Conservation (phyloP, 164 flowering plant genomes). For the Hamamelis virginiana region DNA sequence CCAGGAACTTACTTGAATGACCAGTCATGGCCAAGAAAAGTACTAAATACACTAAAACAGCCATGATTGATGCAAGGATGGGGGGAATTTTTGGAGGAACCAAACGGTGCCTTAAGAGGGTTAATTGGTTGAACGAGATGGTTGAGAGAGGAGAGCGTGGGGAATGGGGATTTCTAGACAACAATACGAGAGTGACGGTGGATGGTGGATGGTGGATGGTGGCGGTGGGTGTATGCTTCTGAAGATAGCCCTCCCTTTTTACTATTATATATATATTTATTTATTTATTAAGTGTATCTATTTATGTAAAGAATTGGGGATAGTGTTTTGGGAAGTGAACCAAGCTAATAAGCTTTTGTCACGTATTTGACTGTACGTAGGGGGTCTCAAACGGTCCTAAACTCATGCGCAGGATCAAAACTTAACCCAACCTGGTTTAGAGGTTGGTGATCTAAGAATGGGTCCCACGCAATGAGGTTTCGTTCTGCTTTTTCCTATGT, state of each 20-base stretch:
- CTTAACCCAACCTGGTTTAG: slow-evolving; percentile 27
- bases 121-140: background rate
- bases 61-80: slow-evolving; percentile 28
- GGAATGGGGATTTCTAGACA: slow-evolving; percentile 17
- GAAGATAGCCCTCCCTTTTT: background rate
- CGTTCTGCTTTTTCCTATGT: background rate
- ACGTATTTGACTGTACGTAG: background rate
- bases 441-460: no score
- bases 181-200: slow-evolving; percentile 18
- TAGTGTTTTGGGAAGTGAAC: background rate
- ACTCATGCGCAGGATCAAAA: slow-evolving; percentile 25
- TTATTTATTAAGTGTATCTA: no score
- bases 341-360: background rate
- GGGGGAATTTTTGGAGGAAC: background rate
- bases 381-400: slow-evolving; percentile 39
- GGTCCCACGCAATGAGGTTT: background rate
- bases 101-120: background rate
- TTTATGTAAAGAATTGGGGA: background rate
- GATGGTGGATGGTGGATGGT: slow-evolving; percentile 10
- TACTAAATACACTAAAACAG: slow-evolving; percentile 21
- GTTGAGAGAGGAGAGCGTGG: slow-evolving; percentile 12
- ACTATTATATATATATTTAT: background rate
- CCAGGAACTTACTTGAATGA: slow-evolving; percentile 37
- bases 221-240: slow-evolving; percentile 14
- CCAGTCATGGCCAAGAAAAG: slow-evolving; percentile 35